A percentile compares a stretch with the other conserved stretches of the same genome.
These are phyloP conservation scores for Mucor indicus DNA, from an alignment of 371 early-diverging fungal species.

Conservation along the genomic window DNA sequence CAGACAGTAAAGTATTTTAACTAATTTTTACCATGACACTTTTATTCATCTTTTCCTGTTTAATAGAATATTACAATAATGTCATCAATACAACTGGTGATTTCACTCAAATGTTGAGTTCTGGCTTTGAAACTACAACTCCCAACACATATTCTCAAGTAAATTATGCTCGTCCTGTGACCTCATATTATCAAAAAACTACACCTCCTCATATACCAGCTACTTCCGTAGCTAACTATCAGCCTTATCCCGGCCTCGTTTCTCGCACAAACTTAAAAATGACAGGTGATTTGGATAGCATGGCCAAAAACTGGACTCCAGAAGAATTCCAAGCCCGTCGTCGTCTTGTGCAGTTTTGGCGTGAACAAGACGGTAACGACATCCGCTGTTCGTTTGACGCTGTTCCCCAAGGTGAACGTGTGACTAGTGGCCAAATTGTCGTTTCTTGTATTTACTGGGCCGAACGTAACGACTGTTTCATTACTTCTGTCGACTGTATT, in stretches of 20 bases:
- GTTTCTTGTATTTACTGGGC: constrained; percentile 85
- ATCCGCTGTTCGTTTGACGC: constrained; percentile 63
- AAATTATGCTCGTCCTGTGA: too few species aligned
- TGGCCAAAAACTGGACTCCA: constrained; percentile 47
- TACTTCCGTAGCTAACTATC: constrained; percentile 32
- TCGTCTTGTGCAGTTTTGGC: constrained; percentile 71
- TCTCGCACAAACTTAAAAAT: constrained; percentile 66
- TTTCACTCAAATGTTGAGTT: too few species aligned
- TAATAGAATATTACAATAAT: too few species aligned
- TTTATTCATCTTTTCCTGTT: too few species aligned
- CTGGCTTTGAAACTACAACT: too few species aligned
- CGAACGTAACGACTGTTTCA: constrained; percentile 68
- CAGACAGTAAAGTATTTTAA: too few species aligned
- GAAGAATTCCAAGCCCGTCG: constrained; percentile 63
- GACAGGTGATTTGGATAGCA: constrained; percentile 55
- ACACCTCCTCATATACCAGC: constrained; percentile 7
- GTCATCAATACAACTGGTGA: too few species aligned
- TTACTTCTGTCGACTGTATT: constrained; percentile 82
- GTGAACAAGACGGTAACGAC: constrained; percentile 57
- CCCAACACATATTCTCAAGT: too few species aligned
- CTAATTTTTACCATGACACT: too few species aligned
- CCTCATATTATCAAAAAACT: too few species aligned
- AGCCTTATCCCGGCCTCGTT: constrained; percentile 53
- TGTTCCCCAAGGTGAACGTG: constrained; percentile 26
- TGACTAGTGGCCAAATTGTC: constrained; percentile 11